Conservation (phyloP, 164 flowering plant genomes). For the Brasenia schreberi region DNA sequence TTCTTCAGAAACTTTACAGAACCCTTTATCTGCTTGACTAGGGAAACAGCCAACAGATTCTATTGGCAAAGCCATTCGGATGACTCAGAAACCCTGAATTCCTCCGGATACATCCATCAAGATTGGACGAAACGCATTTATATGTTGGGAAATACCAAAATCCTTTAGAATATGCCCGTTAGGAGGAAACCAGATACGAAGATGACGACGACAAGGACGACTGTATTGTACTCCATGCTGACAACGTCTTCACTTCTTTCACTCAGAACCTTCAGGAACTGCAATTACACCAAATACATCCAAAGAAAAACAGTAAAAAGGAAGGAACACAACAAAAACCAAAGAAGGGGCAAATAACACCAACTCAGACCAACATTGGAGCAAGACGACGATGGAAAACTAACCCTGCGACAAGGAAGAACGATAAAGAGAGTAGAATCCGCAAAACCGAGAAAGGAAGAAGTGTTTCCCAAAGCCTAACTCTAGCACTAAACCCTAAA, state of each 20-base stretch:
- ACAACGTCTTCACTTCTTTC: background rate
- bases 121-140: background rate
- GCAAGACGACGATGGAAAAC: slow-evolving; percentile 7
- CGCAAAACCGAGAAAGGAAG: too few species aligned
- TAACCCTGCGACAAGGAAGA: too few species aligned
- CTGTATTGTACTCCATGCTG: background rate
- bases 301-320: background rate
- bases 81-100: background rate
- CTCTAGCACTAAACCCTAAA: too few species aligned
- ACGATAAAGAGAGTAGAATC: too few species aligned
- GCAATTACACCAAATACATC: background rate
- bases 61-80: background rate
- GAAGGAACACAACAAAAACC: background rate
- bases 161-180: too few species aligned
- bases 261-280: background rate
- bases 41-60: background rate
- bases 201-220: background rate
- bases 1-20: background rate
- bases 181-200: too few species aligned
- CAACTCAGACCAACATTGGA: slow-evolving; percentile 3
- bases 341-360: background rate
- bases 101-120: background rate
- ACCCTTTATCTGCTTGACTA: too few species aligned
- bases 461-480: too few species aligned
- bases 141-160: background rate